Evolutionary conservation across 345 rosid genomes (phyloP).

Genomic region (Gynandropsis gynandra): DNA sequence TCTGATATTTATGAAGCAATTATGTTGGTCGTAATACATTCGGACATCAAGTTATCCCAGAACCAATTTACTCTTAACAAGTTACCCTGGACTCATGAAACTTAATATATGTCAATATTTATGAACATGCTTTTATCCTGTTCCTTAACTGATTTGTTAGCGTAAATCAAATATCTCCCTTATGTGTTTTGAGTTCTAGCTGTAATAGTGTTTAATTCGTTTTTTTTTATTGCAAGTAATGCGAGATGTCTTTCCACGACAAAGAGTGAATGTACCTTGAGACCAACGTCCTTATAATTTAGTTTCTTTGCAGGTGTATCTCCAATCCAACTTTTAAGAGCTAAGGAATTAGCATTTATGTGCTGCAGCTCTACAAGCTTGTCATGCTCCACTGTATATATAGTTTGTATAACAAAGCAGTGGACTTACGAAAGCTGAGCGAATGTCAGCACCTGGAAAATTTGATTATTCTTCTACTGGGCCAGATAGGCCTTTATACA

Average conservation of each 20-base stretch:
- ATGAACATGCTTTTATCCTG: neutral
- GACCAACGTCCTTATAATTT: conserved; percentile 13
- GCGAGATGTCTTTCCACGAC: conserved; percentile 4
- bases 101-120: conserved; percentile 14
- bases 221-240: conserved; percentile 10
- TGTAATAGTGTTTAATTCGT: neutral
- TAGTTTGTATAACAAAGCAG: conserved; percentile 38
- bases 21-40: neutral
- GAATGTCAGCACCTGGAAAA: conserved; percentile 82
- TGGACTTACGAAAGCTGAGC: conserved; percentile 43
- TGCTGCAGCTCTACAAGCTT: conserved; percentile 37
- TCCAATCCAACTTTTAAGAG: conserved; percentile 16
- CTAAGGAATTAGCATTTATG: conserved; percentile 45
- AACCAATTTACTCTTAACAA: conserved; percentile 4
- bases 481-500: conserved; percentile 74
- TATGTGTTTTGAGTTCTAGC: neutral
- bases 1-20: conserved; percentile 4
- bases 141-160: neutral
- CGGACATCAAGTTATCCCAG: neutral
- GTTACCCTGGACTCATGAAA: conserved; percentile 3
- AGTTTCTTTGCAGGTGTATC: conserved; percentile 43
- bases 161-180: conserved; percentile 7
- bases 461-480: conserved; percentile 79
- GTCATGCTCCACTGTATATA: conserved; percentile 61
- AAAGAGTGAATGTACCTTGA: neutral